Conservation (phyloP, 2,329 filamentous ascomycete species). For the Paraphoma chrysanthemicola region DNA sequence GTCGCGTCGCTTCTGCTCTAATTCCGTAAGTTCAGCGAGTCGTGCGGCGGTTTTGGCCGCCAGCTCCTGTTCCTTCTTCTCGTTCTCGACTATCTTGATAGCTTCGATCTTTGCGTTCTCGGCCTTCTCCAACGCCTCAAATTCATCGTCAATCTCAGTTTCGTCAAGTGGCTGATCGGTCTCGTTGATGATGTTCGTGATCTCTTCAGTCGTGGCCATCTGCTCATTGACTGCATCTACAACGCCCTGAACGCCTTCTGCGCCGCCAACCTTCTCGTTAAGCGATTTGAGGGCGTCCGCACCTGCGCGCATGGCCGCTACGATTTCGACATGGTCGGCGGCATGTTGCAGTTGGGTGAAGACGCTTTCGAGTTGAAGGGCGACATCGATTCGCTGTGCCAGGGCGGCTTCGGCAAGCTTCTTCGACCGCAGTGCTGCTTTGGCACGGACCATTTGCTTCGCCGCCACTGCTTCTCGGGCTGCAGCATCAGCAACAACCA, state of each 20-base stretch:
- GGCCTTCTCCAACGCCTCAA: conserved; percentile 73
- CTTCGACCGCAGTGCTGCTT: conserved; percentile 80
- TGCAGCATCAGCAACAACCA: conserved; percentile 57
- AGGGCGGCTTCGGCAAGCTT: conserved; percentile 81
- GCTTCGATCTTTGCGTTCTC: conserved; percentile 81
- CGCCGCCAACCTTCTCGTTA: conserved; percentile 79
- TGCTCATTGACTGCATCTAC: conserved; percentile 79
- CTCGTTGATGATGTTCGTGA: conserved; percentile 78
- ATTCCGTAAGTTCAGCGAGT: conserved; percentile 43
- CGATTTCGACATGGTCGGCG: conserved; percentile 80
- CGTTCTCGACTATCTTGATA: conserved; percentile 74
- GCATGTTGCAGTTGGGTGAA: conserved; percentile 86
- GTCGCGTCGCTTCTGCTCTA: conserved; percentile 38
- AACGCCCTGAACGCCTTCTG: conserved; percentile 76
- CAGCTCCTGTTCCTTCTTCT: conserved; percentile 74
- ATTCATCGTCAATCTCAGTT: conserved; percentile 83
- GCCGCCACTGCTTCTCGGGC: conserved; percentile 74
- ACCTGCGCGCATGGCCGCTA: conserved; percentile 82
- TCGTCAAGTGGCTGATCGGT: conserved; percentile 68
- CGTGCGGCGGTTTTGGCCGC: conserved; percentile 62
- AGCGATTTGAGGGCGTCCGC: conserved; percentile 74
- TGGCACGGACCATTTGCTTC: conserved; percentile 77
- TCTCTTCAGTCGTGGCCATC: conserved; percentile 77
- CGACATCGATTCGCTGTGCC: conserved; percentile 72
- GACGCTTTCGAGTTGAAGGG: conserved; percentile 83